Percentiles rank a stretch among this genome's conserved stretches.
phyloP scores from a whole-genome alignment of 805 yeast genomes.

The Saturnispora bothae region DNA sequence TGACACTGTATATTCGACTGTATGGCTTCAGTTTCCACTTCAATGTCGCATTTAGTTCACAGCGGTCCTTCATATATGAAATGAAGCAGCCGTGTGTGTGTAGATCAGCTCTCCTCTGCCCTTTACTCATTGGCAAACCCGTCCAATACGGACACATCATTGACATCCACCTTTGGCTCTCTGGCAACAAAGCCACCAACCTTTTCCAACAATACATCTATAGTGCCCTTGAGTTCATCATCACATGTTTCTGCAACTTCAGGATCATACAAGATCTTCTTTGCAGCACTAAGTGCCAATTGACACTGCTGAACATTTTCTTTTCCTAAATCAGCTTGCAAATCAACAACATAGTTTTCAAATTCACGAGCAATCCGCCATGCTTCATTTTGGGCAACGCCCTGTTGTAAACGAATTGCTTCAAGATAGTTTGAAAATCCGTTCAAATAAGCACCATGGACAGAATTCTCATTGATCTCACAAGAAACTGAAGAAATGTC shows the following conservation, averaged over 20 bases:
- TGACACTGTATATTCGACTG: too few relatives aligned
- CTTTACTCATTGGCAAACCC: neutral
- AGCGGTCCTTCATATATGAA: too few relatives aligned
- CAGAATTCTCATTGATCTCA: slow-evolving; percentile 74
- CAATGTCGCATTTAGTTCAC: too few relatives aligned
- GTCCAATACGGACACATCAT: slow-evolving; percentile 5
- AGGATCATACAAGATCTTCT: slow-evolving; percentile 25
- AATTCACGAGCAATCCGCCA: slow-evolving; percentile 28
- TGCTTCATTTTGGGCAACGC: slow-evolving; percentile 12
- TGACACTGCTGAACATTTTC: slow-evolving; percentile 31
- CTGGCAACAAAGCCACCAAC: slow-evolving; percentile 43
- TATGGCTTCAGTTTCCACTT: too few relatives aligned
- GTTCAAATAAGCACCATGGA: slow-evolving; percentile 76
- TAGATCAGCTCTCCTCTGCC: too few relatives aligned
- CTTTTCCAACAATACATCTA: slow-evolving; percentile 37
- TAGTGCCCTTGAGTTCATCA: slow-evolving; percentile 48
- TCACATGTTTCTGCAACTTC: slow-evolving; percentile 36
- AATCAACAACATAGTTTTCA: slow-evolving; percentile 26
- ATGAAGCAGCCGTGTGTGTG: too few relatives aligned
- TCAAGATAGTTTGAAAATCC: slow-evolving; percentile 59
- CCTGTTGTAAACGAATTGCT: slow-evolving; percentile 28
- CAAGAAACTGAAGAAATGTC: slow-evolving; percentile 56
- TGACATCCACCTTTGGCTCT: slow-evolving; percentile 7
- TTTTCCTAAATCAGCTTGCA: slow-evolving; percentile 15
- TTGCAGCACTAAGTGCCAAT: slow-evolving; percentile 30